Evolutionary conservation across 1,284 basidiomycete genomes (phyloP).

Genomic region (Puccinia hordei): DNA sequence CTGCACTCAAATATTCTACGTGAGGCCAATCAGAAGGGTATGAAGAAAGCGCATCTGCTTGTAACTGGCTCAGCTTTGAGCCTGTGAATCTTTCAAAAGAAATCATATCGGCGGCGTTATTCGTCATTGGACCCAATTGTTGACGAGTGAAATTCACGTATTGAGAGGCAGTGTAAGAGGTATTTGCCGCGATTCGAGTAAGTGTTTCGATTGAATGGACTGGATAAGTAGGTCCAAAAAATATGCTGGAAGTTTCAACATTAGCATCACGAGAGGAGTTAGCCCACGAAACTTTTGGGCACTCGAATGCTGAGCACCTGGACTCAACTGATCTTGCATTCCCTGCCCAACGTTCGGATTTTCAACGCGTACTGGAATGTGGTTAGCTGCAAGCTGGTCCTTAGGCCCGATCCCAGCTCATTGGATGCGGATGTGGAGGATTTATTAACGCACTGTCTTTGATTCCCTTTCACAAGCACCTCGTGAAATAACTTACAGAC

Average conservation of each 20-base stretch:
- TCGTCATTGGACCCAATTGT: slow-evolving; percentile 18
- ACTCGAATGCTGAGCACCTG: neutral
- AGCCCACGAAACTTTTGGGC: neutral
- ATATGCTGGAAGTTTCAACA: slow-evolving; percentile 17
- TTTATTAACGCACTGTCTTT: neutral
- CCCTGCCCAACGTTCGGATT: slow-evolving; percentile 35
- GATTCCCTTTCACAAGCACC: neutral
- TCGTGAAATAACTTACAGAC: slow-evolving; percentile 22
- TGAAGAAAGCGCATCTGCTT: neutral
- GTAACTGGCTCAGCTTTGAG: slow-evolving; percentile 3
- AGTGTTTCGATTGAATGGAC: slow-evolving; percentile 29
- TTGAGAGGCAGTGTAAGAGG: neutral
- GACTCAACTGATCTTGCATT: slow-evolving; percentile 44
- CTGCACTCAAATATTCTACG: slow-evolving; percentile 44
- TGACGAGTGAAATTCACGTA: slow-evolving; percentile 22
- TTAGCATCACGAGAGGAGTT: neutral
- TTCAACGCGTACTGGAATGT: slow-evolving; percentile 30
- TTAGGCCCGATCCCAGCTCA: slow-evolving; percentile 34
- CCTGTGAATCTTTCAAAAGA: slow-evolving; percentile 13
- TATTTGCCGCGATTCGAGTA: slow-evolving; percentile 12
- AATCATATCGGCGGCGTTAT: slow-evolving; percentile 41
- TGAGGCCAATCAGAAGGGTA: slow-evolving; percentile 48
- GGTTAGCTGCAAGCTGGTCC: slow-evolving; percentile 37
- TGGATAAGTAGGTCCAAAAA: slow-evolving; percentile 36
- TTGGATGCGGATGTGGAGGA: neutral